Evolutionary conservation across 2,329 filamentous ascomycete genomes (phyloP).

Genomic region (Purpureocillium lavendulum): DNA sequence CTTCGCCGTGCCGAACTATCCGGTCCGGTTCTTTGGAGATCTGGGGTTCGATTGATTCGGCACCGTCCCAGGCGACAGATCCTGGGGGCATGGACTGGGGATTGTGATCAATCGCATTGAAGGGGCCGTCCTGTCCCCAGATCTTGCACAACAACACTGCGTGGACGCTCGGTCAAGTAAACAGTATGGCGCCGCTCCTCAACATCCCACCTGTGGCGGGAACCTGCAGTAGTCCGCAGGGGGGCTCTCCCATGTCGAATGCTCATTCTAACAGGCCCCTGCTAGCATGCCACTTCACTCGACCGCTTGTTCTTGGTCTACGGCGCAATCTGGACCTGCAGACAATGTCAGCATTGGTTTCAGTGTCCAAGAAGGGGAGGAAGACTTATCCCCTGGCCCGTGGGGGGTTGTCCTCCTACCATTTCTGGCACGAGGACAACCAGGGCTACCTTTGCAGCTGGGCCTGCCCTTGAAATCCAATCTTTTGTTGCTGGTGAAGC

Average conservation of each 20-base stretch:
- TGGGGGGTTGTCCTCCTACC: constrained; percentile 40
- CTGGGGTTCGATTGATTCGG: background rate
- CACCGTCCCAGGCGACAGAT: background rate
- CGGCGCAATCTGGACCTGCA: constrained; percentile 8
- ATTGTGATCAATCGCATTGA: too few relatives aligned
- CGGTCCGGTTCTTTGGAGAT: background rate
- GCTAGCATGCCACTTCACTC: too few relatives aligned
- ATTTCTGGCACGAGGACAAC: constrained; percentile 43
- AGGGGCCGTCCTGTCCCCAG: too few relatives aligned
- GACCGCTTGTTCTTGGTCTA: background rate
- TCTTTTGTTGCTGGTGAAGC: constrained; percentile 3
- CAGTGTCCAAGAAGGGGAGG: constrained; percentile 7
- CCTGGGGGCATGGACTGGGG: background rate
- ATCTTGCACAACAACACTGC: too few relatives aligned
- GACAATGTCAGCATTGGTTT: constrained; percentile 16
- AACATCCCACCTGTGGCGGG: too few relatives aligned
- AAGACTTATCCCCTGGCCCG: constrained; percentile 41
- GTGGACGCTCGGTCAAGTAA: too few relatives aligned
- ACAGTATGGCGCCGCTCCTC: too few relatives aligned
- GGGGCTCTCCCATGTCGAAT: too few relatives aligned
- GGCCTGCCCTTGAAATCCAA: constrained; percentile 27
- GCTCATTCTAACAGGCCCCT: too few relatives aligned
- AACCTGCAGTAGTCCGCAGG: too few relatives aligned
- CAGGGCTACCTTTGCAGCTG: constrained; percentile 31
- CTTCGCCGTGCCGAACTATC: background rate